Conservation (phyloP, 208 protist species). For the Acanthamoeba healyi region DNA sequence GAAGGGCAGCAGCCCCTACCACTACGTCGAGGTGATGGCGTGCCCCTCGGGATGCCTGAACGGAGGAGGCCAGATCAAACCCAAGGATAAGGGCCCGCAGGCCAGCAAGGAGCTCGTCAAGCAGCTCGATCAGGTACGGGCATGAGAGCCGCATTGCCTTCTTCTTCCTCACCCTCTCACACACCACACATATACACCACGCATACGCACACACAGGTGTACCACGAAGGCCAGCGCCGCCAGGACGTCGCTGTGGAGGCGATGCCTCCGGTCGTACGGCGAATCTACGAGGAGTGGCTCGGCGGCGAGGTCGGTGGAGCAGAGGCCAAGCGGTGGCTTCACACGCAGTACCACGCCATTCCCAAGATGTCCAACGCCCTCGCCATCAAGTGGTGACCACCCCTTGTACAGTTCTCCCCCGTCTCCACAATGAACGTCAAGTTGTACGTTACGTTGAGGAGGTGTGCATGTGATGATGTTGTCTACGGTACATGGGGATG, state of each 20-base stretch:
- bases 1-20: conserved; percentile 43
- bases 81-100: neutral
- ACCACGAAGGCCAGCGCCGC: conserved; percentile 12
- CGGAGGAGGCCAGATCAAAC: conserved; percentile 61
- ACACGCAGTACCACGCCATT: conserved; percentile 64
- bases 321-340: conserved; percentile 25
- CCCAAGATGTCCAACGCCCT: conserved; percentile 63
- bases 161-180: neutral
- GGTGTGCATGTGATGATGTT: too few species aligned
- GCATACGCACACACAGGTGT: neutral
- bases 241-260: neutral
- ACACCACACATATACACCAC: neutral
- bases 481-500: too few species aligned
- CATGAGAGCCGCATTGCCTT: neutral
- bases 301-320: neutral
- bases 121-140: conserved; percentile 6
- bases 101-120: conserved; percentile 55
- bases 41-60: conserved; percentile 71
- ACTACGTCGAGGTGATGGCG: conserved; percentile 74
- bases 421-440: too few species aligned
- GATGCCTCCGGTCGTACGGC: conserved; percentile 14
- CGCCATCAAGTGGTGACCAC: conserved; percentile 75
- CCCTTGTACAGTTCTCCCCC: too few species aligned
- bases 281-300: conserved; percentile 53
- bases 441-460: too few species aligned